Base-by-base conservation (phyloP, 2,329 filamentous ascomycete species). In the Chaetomiaceae sp. region DNA sequence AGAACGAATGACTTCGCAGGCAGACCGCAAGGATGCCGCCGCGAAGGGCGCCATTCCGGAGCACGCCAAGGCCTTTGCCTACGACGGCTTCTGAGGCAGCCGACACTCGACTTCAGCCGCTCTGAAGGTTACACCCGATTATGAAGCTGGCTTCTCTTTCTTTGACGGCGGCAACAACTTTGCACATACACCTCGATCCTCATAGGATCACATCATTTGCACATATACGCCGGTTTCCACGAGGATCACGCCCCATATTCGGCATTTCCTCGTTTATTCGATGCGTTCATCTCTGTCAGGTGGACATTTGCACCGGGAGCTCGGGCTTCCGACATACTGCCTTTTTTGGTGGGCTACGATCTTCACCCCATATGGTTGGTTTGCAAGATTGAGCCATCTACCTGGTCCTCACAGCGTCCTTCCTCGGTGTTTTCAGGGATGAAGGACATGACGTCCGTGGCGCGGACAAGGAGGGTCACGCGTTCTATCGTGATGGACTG, bases 1-100 rank as follows among this genome's bases (percentile, higher is more conserved):
- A 0, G 66, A 71, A 4, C 70, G 67, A 30, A 70, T 81, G 47
- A 61, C 60, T 0, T 52, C 59, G 0, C 58, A 64, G 13, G 57
- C 60, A 1, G 63, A 68, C 20, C 59, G 61, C 4, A 49, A 54
- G 1, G 58, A 66, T 11, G 67, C 69, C 1, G 42, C 51, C 1
- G 23, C 57, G 9, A 69, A 70, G 32, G 70, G 69, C 4, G 58
- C 58, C 0, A 57, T 75, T n/a, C 73, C 73, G 1, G 45, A 60
- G 5, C 61, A 62, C 8, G 59, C 63, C 18, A 50, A 62, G 2
- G 27, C 56, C 6, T 67, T 66, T 38, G 51, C 9, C 23, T 60
- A 60, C 34, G 38, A 59, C 18, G 57, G 59, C 34, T 41, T 36
- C 6, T 60, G 16, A 54, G 13, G 11, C 9, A n/a, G 14, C 7